Conservation (phyloP, 129 eudicot species). For the Tagetes patula region DNA sequence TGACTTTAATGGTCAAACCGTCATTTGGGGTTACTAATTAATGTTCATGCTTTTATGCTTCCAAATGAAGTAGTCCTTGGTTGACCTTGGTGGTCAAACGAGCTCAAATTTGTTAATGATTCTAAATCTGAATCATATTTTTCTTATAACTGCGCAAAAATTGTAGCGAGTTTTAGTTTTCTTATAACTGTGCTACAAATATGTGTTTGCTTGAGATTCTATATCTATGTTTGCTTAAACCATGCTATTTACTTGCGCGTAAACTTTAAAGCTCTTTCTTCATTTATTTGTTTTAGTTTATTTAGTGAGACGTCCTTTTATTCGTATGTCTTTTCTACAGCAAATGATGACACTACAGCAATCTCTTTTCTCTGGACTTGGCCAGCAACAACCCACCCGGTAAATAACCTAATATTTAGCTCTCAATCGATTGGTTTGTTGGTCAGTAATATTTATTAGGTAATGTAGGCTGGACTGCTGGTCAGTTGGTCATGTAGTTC, state of each 20-base stretch:
- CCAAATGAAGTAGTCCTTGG: not conserved
- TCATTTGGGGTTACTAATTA: not conserved
- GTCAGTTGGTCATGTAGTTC: not conserved
- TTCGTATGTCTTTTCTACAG: slow-evolving; percentile 22
- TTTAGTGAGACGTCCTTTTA: not conserved
- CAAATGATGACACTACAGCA: slow-evolving; percentile 58
- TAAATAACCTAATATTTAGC: slow-evolving; percentile 30
- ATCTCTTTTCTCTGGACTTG: slow-evolving; percentile 45
- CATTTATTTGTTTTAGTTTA: not conserved
- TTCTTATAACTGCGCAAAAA: not conserved
- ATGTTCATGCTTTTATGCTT: slow-evolving; percentile 1
- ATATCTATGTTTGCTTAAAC: not conserved
- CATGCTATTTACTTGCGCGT: not conserved
- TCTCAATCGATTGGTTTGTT: not conserved
- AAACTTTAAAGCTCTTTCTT: not conserved
- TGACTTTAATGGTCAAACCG: not conserved
- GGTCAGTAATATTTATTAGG: not conserved
- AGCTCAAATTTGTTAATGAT: not conserved
- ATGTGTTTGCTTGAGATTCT: not conserved
- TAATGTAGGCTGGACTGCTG: not conserved
- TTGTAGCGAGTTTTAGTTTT: not conserved
- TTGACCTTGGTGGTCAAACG: not conserved
- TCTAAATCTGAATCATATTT: not conserved
- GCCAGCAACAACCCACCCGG: slow-evolving; percentile 47
- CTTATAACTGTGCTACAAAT: not conserved